A percentile compares a stretch with the other conserved stretches of the same genome.
These are phyloP conservation scores for Umbelopsis sp. DNA, from an alignment of 192 early-diverging fungal genomes.

Conservation along the genomic window DNA sequence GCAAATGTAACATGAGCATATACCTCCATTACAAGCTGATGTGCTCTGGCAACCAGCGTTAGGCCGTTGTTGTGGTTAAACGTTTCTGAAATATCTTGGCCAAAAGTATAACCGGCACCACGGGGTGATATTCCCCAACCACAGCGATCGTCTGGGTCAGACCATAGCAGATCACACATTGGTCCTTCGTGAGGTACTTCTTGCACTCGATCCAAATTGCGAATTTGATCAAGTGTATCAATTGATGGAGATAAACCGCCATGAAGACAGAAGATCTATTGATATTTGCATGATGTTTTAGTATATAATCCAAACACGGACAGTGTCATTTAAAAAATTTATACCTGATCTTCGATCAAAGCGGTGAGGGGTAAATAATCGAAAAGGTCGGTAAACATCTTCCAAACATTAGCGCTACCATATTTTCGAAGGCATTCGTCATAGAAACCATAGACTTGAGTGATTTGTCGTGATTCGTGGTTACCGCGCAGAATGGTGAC, in stretches of 20 bases:
- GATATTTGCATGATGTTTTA: neutral
- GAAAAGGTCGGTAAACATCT: slow-evolving; percentile 96
- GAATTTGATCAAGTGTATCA: slow-evolving; percentile 96
- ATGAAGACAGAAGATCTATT: slow-evolving; percentile 95
- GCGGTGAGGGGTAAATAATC: slow-evolving; percentile 96
- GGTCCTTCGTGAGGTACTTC: slow-evolving; percentile 88
- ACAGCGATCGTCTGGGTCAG: slow-evolving; percentile 84
- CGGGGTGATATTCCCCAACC: slow-evolving; percentile 89
- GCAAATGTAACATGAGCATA: neutral
- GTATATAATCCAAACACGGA: neutral
- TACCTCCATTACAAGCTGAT: slow-evolving; percentile 91
- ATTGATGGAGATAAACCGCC: slow-evolving; percentile 96
- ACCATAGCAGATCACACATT: slow-evolving; percentile 90
- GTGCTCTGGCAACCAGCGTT: slow-evolving; percentile 95
- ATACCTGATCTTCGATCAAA: slow-evolving; percentile 90
- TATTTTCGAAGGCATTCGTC: slow-evolving; percentile 99
- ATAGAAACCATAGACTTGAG: slow-evolving; percentile 99
- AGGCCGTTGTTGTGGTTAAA: slow-evolving; percentile 96
- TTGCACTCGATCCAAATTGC: slow-evolving; percentile 92
- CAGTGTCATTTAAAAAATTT: neutral
- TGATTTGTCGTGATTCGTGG: slow-evolving; percentile 98
- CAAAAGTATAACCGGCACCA: slow-evolving; percentile 88
- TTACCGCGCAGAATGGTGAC: slow-evolving; percentile 98
- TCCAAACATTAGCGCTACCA: slow-evolving; percentile 98
- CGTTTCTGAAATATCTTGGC: slow-evolving; percentile 84